These are phyloP conservation scores for Serendipita sp. DNA, from an alignment of 768 basidiomycete species.

Conservation along the genomic window DNA sequence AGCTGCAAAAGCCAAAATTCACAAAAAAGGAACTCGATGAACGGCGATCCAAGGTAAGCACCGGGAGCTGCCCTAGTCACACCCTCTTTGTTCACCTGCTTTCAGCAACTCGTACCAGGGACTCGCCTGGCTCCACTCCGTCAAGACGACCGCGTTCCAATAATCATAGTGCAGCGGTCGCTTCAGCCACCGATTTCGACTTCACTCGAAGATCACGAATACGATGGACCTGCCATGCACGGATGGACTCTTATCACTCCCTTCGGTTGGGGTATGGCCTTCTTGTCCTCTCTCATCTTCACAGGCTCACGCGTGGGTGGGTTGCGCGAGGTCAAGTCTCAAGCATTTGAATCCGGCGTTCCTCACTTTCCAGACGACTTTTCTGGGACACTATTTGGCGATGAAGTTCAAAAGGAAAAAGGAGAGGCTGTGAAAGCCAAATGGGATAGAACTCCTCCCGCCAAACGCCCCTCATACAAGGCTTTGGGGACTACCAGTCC, in stretches of 20 bases:
- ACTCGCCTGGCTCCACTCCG: conserved; percentile 45
- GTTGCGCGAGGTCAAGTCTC: conserved; percentile 65
- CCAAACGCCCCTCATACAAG: conserved; percentile 62
- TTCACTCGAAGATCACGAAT: conserved; percentile 13
- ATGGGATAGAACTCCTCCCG: conserved; percentile 76
- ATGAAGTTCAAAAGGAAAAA: conserved; percentile 30
- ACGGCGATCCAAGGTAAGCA: conserved; percentile 52
- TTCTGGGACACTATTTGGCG: conserved; percentile 41
- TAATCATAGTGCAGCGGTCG: conserved; percentile 70
- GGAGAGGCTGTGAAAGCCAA: conserved; percentile 36
- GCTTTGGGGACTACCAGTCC: conserved; percentile 52
- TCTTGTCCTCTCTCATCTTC: conserved; percentile 64
- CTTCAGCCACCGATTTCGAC: conserved; percentile 27
- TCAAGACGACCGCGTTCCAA: conserved; percentile 70
- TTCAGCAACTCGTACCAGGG: conserved; percentile 71
- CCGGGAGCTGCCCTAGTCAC: not conserved
- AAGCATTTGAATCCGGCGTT: conserved; percentile 66
- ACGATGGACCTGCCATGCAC: conserved; percentile 31
- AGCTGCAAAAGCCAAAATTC: conserved; percentile 45
- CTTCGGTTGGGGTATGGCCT: conserved; percentile 80
- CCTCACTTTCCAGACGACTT: conserved; percentile 73
- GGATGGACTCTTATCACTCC: conserved; percentile 86
- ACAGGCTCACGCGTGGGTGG: conserved; percentile 79
- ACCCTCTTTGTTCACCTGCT: not conserved
- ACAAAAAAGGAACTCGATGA: conserved; percentile 77